Base-by-base conservation (phyloP, 257 asterid genomes). In the Craterostigma plantagineum region DNA sequence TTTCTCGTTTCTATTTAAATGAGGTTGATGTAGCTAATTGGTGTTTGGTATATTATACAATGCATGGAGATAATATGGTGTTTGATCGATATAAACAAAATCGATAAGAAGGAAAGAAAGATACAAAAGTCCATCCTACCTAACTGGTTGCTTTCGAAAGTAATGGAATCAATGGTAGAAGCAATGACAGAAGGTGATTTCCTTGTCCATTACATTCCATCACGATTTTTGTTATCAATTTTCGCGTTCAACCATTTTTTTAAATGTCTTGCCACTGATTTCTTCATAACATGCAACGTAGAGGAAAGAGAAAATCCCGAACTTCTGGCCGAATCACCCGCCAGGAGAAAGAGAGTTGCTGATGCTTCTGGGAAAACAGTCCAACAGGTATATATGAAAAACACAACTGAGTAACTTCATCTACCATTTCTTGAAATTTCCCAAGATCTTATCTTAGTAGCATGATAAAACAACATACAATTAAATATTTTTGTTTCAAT, bases 261-360 rank as follows among this genome's bases (percentile, higher is more conserved):
- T 23, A 23, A 23, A 23, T 23, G 11, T 15, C 17, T 16, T 9
- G 9, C 48, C 1, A 12, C 10, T 43, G 16, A 15, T 14, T 8
- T 40, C 5, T 38, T 11, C 45, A 15, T 33, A 14, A 8, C 48
- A 4, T 43, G 33, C 23, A 15, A 8, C 5, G 9, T 77, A 86
- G 98, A 87, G 98, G 98, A 87, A 64, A 76, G 81, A 63, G 98
- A 79, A 58, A 75, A 87, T 45, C 98, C 98, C 9, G 95, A 87
- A 63, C 64, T 82, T 35, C 60, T 87, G 69, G 98, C 98, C 6
- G 95, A 70, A 63, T 82, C 95, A 27, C 83, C 83, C 18, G 61
- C 45, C 14, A 74, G 83, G 56, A 74, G 98, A 66, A 87, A 56
- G 66, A 75, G 86, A 52, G 34, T 87, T 8, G 98, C 98, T 50